These are phyloP conservation scores for Filobasidium wieringae DNA, from an alignment of 768 basidiomycete genomes.

Conservation along the genomic window DNA sequence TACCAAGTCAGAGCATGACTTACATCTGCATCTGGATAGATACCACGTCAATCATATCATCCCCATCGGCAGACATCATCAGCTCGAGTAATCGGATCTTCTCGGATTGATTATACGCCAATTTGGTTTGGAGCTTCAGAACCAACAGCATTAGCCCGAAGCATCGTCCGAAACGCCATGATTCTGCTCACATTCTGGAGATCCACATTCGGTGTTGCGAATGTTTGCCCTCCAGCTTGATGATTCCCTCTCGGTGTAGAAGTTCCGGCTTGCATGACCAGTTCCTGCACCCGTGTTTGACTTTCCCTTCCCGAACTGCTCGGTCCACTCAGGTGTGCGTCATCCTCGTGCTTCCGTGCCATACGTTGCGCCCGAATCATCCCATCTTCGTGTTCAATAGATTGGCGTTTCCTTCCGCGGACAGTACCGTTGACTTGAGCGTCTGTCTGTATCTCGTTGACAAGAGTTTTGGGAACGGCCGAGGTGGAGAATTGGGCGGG, in stretches of 20 bases:
- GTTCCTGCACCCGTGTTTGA: not conserved
- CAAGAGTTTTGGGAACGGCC: not conserved
- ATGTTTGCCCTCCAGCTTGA: no score
- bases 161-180: no score
- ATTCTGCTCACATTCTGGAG: no score
- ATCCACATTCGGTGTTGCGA: no score
- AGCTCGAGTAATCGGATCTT: not conserved
- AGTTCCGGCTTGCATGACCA: no score
- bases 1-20: not conserved
- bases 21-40: constrained; percentile 23
- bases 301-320: not conserved
- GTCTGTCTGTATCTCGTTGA: not conserved
- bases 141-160: no score
- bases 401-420: constrained; percentile 6
- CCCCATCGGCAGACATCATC: not conserved
- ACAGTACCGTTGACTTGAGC: not conserved
- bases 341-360: not conserved
- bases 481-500: not conserved
- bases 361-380: not conserved
- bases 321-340: not conserved
- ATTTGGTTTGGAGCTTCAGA: not conserved
- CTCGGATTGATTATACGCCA: not conserved
- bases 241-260: no score
- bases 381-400: constrained; percentile 11
- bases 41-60: constrained; percentile 7